Evolutionary conservation across 2,329 filamentous ascomycete genomes (phyloP).

Genomic region (Fusarium heterosporum): DNA sequence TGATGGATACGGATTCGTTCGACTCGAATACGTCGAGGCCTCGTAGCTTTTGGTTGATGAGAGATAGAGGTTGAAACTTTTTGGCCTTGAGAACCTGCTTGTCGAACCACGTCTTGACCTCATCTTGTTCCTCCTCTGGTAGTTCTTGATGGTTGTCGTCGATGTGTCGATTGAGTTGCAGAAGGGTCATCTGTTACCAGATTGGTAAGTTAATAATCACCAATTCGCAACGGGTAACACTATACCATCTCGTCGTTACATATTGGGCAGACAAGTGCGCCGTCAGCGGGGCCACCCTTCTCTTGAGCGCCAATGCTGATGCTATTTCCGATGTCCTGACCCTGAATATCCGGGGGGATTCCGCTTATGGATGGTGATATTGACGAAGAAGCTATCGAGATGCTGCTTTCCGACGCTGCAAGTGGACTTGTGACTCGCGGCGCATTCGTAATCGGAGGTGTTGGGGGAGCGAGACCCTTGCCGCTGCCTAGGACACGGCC

Average conservation of each 20-base stretch:
- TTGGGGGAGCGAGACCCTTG: slow-evolving; percentile 79
- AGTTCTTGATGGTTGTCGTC: slow-evolving; percentile 93
- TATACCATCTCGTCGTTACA: slow-evolving; percentile 96
- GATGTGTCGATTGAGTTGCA: slow-evolving; percentile 88
- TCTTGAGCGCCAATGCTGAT: slow-evolving; percentile 74
- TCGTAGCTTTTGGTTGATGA: slow-evolving; percentile 93
- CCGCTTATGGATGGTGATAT: slow-evolving; percentile 70
- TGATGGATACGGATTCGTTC: slow-evolving; percentile 72
- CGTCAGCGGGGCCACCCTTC: slow-evolving; percentile 62
- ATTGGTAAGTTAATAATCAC: not conserved
- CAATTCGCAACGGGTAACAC: slow-evolving; percentile 25
- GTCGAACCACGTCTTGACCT: slow-evolving; percentile 97
- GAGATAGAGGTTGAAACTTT: slow-evolving; percentile 88
- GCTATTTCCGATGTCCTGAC: slow-evolving; percentile 83
- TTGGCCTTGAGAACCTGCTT: slow-evolving; percentile 94
- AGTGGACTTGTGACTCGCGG: slow-evolving; percentile 63
- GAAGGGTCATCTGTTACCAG: slow-evolving; percentile 76
- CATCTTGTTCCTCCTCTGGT: slow-evolving; percentile 87
- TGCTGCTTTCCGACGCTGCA: slow-evolving; percentile 74
- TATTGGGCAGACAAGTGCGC: slow-evolving; percentile 91
- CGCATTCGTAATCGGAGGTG: slow-evolving; percentile 54
- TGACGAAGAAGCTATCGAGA: slow-evolving; percentile 79
- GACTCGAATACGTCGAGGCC: slow-evolving; percentile 94
- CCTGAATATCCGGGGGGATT: slow-evolving; percentile 72
- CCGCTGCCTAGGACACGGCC: slow-evolving; percentile 91